A percentile compares a stretch with the other conserved stretches of the same genome.
Evolutionary conservation across 2,329 filamentous ascomycete species (phyloP).

Genomic region (Nemania sp.): DNA sequence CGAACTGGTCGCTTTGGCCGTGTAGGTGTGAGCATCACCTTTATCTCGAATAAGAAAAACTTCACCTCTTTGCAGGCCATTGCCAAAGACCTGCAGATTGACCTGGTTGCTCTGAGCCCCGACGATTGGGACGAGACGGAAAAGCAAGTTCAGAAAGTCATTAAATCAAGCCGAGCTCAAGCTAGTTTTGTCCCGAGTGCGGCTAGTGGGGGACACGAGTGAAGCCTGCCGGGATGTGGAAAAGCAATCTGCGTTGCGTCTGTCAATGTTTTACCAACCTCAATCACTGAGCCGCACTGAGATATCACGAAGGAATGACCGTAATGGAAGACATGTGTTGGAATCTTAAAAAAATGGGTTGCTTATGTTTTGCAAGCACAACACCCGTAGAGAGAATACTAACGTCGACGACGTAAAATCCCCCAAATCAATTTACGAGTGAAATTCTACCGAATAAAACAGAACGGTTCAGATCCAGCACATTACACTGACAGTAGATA

Average conservation of each 20-base stretch:
- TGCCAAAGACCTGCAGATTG: slow-evolving; percentile 76
- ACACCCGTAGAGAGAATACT: background rate
- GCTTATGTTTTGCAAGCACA: background rate
- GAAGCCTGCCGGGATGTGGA: background rate
- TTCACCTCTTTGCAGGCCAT: slow-evolving; percentile 82
- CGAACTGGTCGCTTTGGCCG: slow-evolving; percentile 96
- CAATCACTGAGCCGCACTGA: background rate
- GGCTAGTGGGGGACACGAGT: slow-evolving; percentile 12
- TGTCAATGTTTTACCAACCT: background rate
- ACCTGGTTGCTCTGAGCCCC: slow-evolving; percentile 79
- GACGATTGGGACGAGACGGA: slow-evolving; percentile 92
- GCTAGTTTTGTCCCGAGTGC: slow-evolving; percentile 53
- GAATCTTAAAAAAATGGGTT: background rate
- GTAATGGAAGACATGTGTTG: slow-evolving; percentile 18
- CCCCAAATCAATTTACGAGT: background rate
- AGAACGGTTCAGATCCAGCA: background rate
- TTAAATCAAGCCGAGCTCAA: slow-evolving; percentile 70
- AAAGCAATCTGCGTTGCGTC: background rate
- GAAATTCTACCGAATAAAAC: background rate
- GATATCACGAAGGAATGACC: slow-evolving; percentile 18
- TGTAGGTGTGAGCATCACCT: slow-evolving; percentile 93
- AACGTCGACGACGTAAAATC: background rate
- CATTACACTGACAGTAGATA: background rate
- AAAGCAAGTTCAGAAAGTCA: slow-evolving; percentile 76
- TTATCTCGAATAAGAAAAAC: slow-evolving; percentile 84